Evolutionary conservation across 2,329 filamentous ascomycete species (phyloP).

Genomic region (Cucurbitaria berberidis): DNA sequence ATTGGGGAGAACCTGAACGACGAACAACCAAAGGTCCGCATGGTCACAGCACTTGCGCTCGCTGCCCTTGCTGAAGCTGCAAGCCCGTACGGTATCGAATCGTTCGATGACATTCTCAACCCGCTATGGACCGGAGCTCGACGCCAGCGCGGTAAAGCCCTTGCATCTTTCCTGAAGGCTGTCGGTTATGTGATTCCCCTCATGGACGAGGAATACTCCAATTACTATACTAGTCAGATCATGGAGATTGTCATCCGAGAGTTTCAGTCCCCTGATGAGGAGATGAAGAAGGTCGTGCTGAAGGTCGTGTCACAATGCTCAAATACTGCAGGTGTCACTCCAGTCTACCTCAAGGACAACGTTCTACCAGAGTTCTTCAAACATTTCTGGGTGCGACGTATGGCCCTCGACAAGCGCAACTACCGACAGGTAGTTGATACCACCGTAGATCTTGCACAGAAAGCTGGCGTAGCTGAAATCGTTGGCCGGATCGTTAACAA

Average conservation of each 20-base stretch:
- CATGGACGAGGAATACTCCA: slow-evolving; percentile 99
- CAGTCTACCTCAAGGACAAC: slow-evolving; percentile 92
- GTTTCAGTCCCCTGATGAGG: slow-evolving; percentile 95
- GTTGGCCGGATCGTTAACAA: slow-evolving; percentile 92
- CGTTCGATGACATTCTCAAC: slow-evolving; percentile 96
- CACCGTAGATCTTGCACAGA: slow-evolving; percentile 94
- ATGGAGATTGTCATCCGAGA: slow-evolving; percentile 98
- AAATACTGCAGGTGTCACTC: slow-evolving; percentile 91
- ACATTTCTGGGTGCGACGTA: slow-evolving; percentile 95
- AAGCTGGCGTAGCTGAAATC: slow-evolving; percentile 96
- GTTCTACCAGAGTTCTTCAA: slow-evolving; percentile 98
- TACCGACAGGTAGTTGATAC: slow-evolving; percentile 98
- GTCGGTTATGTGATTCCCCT: slow-evolving; percentile 98
- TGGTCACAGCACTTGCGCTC: slow-evolving; percentile 92
- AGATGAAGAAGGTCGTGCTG: slow-evolving; percentile 99
- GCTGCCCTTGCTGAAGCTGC: slow-evolving; percentile 94
- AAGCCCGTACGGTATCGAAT: slow-evolving; percentile 98
- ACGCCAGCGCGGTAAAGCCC: slow-evolving; percentile 94
- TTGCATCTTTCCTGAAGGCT: slow-evolving; percentile 95
- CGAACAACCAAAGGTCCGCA: slow-evolving; percentile 96
- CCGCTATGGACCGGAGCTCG: slow-evolving; percentile 95
- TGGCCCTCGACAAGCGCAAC: slow-evolving; percentile 97
- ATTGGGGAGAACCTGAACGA: slow-evolving; percentile 96
- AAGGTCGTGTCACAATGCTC: slow-evolving; percentile 98
- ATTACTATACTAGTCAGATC: slow-evolving; percentile 98